phyloP scores from a whole-genome alignment of 2,329 filamentous ascomycete species.

The Sclerotiophoma versabilis region DNA sequence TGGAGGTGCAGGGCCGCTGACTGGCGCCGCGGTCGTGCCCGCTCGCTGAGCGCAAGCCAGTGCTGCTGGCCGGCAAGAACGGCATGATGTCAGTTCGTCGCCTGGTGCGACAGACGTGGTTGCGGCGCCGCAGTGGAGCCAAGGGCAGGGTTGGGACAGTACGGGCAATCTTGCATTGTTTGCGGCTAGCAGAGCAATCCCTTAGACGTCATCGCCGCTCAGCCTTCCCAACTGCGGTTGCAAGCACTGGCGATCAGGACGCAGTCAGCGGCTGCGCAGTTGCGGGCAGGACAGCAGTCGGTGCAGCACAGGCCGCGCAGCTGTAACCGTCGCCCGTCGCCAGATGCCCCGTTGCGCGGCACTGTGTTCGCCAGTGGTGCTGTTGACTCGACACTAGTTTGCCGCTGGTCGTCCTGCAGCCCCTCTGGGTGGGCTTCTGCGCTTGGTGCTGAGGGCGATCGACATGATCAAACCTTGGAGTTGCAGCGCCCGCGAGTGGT shows the following conservation, averaged over 20 bases:
- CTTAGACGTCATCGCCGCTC: slow-evolving; percentile 15
- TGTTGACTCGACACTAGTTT: slow-evolving; percentile 12
- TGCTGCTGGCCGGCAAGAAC: slow-evolving; percentile 4
- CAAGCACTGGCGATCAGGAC: slow-evolving; percentile 7
- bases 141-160: not conserved
- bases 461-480: slow-evolving; percentile 12
- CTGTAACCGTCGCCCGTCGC: slow-evolving; percentile 8
- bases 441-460: slow-evolving; percentile 16
- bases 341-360: slow-evolving; percentile 13
- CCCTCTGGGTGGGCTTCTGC: slow-evolving; percentile 15
- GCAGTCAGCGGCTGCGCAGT: slow-evolving; percentile 1
- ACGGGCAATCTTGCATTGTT: slow-evolving; percentile 6
- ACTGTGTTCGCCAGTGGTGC: slow-evolving; percentile 1
- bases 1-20: not conserved
- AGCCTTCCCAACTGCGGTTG: slow-evolving; percentile 13
- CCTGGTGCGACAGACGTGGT: slow-evolving; percentile 15
- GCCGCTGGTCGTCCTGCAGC: slow-evolving; percentile 12
- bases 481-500: not conserved
- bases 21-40: slow-evolving; percentile 1
- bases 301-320: slow-evolving; percentile 1
- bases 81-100: slow-evolving; percentile 16
- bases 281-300: slow-evolving; percentile 1
- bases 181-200: slow-evolving; percentile 4
- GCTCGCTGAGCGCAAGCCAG: not conserved
- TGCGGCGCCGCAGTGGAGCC: slow-evolving; percentile 14